phyloP scores from a whole-genome alignment of 2,329 filamentous ascomycete species.

The Fusarium sp. region DNA sequence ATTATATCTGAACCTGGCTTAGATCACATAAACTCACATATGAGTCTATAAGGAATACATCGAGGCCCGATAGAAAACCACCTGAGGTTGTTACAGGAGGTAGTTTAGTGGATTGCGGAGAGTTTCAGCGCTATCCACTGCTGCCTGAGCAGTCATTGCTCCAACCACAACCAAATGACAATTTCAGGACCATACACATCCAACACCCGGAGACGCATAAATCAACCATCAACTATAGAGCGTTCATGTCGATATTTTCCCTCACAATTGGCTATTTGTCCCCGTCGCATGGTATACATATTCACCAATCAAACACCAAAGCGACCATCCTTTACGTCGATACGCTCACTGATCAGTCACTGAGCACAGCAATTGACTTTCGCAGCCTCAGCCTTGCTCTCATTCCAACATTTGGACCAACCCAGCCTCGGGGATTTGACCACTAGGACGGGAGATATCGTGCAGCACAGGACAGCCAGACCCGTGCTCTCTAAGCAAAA shows the following conservation, averaged over 20 bases:
- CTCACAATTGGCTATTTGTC: background rate
- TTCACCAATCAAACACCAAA: slow-evolving; percentile 4
- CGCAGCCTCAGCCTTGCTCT: slow-evolving; percentile 32
- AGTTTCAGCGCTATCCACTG: slow-evolving; percentile 13
- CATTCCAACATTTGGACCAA: background rate
- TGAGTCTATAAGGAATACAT: background rate
- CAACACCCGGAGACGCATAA: slow-evolving; percentile 11
- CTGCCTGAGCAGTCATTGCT: slow-evolving; percentile 10
- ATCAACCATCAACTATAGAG: slow-evolving; percentile 2
- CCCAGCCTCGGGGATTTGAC: slow-evolving; percentile 15
- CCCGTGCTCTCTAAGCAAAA: slow-evolving; percentile 8
- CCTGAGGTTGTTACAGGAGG: background rate
- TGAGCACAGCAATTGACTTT: slow-evolving; percentile 21
- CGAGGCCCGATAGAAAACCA: background rate
- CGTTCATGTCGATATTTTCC: background rate
- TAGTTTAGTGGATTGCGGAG: slow-evolving; percentile 15
- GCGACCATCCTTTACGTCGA: slow-evolving; percentile 6
- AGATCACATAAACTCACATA: background rate
- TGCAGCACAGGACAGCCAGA: slow-evolving; percentile 1
- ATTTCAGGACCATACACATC: background rate
- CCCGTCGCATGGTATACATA: background rate
- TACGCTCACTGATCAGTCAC: slow-evolving; percentile 7
- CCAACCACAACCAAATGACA: slow-evolving; percentile 11
- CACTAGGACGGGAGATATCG: slow-evolving; percentile 8
- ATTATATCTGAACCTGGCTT: background rate